Evolutionary conservation across 768 basidiomycete species (phyloP), one percentile per base, ranked within the genome.

Genomic region (Paxillus rubicundulus): DNA sequence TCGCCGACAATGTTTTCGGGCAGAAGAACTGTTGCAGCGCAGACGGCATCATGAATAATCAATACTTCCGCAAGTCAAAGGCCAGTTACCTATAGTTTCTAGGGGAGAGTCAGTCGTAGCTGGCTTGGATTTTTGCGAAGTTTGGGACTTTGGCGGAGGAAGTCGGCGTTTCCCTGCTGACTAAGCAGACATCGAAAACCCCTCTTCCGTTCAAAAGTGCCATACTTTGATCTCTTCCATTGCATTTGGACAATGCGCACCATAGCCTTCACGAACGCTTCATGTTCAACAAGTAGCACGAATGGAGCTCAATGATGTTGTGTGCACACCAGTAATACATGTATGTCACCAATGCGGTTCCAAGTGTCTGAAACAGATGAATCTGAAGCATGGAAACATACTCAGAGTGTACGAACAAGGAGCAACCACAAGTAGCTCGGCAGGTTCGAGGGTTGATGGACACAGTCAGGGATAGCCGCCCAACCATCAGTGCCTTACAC

Each of bases 81-180:
- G 36, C 5, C 0, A 55, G 51, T 27, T 42, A 46, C 58, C 58
- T 61, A 52, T 47, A 18, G 48, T 42, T 47, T 51, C 45, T 10
- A 43, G 47, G 28, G 43, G 49, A 49, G 43, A 55, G 49, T 42
- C 47, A 38, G 38, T 32, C 45, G 54, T 49, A 47, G 24, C 6
- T 24, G 24, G 49, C 52, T 59, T 47, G 46, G 52, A 54, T 52
- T 54, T 41, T 52, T 43, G 53, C 42, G 49, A 55, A 61, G 53
- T 56, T 49, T 40, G 27, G 49, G 20, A 53, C 27, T 44, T 53
- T 48, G 49, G 42, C 65, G 69, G 68, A 67, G 60, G 52, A 61
- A 61, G 30, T 60, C 68, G 68, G 68, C 49, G 39, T 56, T 56
- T 55, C 9, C 40, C 56, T 47, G 67, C 67, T 69, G 67, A 69